Base-by-base conservation (phyloP, 169 alveolate genomes). In the Plasmodium blacklocki region DNA sequence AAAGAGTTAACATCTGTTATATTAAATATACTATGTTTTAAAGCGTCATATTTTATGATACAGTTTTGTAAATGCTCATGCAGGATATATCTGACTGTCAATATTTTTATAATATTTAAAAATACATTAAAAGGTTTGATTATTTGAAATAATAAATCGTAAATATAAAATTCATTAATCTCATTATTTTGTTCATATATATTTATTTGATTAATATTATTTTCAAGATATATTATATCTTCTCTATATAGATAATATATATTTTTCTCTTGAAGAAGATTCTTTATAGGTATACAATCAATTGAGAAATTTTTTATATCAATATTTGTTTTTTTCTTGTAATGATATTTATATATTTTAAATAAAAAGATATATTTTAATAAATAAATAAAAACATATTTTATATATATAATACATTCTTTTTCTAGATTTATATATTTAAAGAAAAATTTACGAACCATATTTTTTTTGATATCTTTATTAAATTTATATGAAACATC, bases 21-120 rank as follows among this genome's bases (percentile, higher is more conserved):
- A 26, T 52, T 52, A 60, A 83, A 83, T 18, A 83, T 29, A 14
- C 29, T 26, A 0, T 32, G 45, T 12, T 49, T 29, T 19, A 15
- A n/a, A 15, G 19, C 29, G 18, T 6, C 3, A 54, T 54, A 83
- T 62, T 50, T 68, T 14, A 83, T 83, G 3, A 83, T 29, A 50
- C 91, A 68, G 19, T 58, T 83, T 19, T 47, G 74, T 29, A 83
- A 39, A 12, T 68, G 11, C 32, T 83, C 74, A 67, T 83, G 91
- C 15, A 83, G 23, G 15, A 83, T 63, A 45, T 18, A 70, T n/a
- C 91, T 70, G 11, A 50, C 43, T 23, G 85, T 73, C 14, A 63
- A 72, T 29, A 83, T 68, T 68, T 83, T 83, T 1, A 62, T 60
- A 2, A 83, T 11, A 23, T 83, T 83, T 62, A 83, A 67, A 14